These are phyloP conservation scores for Chrysoporthe puriensis DNA, from an alignment of 2,329 filamentous ascomycete species.

Conservation along the genomic window DNA sequence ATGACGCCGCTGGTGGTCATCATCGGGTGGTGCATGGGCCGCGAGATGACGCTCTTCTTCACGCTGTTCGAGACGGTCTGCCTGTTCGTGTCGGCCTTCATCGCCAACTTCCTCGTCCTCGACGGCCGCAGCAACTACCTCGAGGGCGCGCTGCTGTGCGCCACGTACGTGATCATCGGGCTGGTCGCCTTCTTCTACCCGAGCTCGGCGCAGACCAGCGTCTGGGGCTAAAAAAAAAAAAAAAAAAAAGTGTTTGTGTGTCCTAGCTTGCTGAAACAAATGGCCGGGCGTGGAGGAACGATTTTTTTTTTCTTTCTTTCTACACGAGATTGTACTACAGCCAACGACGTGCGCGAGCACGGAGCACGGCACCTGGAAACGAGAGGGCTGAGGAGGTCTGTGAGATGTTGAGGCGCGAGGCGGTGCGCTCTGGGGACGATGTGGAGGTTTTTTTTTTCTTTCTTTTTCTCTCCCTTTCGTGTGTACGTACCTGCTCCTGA, in stretches of 20 bases:
- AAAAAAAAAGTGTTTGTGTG: background rate
- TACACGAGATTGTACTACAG: background rate
- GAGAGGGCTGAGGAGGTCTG: background rate
- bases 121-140: conserved; percentile 88
- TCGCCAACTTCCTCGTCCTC: conserved; percentile 85
- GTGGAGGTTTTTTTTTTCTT: background rate
- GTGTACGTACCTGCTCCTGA: background rate
- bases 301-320: too few species aligned
- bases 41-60: conserved; percentile 81
- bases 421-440: background rate
- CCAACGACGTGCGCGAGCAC: conserved; percentile 1
- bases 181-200: conserved; percentile 71
- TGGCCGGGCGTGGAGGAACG: background rate
- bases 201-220: conserved; percentile 49
- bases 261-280: background rate
- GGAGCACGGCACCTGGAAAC: background rate
- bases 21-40: conserved; percentile 69
- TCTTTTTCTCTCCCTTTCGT: background rate
- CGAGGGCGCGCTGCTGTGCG: conserved; percentile 72
- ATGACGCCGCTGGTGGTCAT: conserved; percentile 72
- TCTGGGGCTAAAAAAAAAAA: too few species aligned
- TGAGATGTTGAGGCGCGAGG: background rate
- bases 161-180: conserved; percentile 70
- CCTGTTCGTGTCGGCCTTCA: conserved; percentile 80
- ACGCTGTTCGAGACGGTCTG: conserved; percentile 88